Base-by-base conservation (phyloP, 164 flowering plant species). In the Berberis thunbergii region DNA sequence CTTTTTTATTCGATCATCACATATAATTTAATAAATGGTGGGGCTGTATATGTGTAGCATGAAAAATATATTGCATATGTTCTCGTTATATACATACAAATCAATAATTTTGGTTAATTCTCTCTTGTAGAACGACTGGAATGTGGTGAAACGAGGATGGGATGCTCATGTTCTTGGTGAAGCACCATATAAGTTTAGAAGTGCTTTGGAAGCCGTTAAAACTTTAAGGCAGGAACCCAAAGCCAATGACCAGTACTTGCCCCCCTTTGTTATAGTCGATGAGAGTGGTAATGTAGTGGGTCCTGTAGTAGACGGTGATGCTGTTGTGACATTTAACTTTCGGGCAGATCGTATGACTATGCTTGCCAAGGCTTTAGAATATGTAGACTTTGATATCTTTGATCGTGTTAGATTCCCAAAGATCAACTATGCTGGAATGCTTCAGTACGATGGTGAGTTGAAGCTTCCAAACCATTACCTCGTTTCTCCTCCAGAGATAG, bases 311-410 rank as follows among this genome's bases (percentile, higher is more conserved):
- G 26, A 26, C 26, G 26, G 26, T 26, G 26, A 26, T 26, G 26
- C 26, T 26, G 26, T 26, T 26, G 26, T 26, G 26, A 26, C 26
- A 26, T 26, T 26, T 0, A 26, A 26, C 26, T 26, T 26, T 26
- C 26, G 26, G 26, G 26, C 26, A 26, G 26, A 26, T 26, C 26
- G 98, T 45, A 93, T 93, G 98, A 84, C 80, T 65, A 93, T 93
- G 98, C 43, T 83, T 66, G 97, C 98, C 5, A 93, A 93, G 83
- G 89, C 97, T 1, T 81, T 93, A n/a, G 97, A 93, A 59, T 88
- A 87, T 70, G 91, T 81, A 58, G 73, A 93, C 64, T 90, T 93
- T 66, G 89, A 93, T 73, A 77, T 78, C 68, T 90, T 93, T 77
- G 98, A 93, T 50, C 77, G 98, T 53, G 96, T 93, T 54, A 77